Base-by-base conservation (phyloP, 177 flowering plant species). In the Vitis hybrid region DNA sequence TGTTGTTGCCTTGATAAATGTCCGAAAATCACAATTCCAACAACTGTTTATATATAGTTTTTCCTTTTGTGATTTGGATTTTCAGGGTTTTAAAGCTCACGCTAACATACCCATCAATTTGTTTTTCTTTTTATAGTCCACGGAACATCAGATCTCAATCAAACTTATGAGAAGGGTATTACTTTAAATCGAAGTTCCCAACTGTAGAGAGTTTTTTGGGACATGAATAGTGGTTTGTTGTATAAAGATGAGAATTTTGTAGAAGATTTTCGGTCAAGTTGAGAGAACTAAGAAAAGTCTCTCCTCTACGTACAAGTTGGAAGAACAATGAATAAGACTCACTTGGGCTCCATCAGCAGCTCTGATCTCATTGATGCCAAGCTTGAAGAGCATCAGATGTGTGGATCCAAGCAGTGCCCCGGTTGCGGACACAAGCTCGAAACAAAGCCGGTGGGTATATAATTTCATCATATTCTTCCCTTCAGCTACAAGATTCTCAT, bases 401-500 rank as follows among this genome's bases (percentile, higher is more conserved):
- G 96, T 78, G 91, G 90, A 86, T 88, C 98, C 79, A 87, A 88
- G 73, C 96, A 91, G 67, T 95, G 99, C 71, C 99, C 98, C 20
- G 82, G 97, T 69, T 95, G 99, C 70, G 99, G 99, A 11, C 97
- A 95, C 79, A 91, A 83, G 81, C 90, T 95, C 21, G 91, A 93
- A 70, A 84, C 84, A 61, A 93, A 87, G 76, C 97, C 94, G 87
- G 99, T 93, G 88, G 8, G 79, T 61, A 62, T 53, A 48, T 18
- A 27, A 6, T 27, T 14, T 15, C 17, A 15, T 64, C 56, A 68
- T 72, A 74, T 75, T 80, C 81, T 76, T 73, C 14, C 62, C 80
- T 75, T 75, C 73, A 58, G 63, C 11, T 52, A 15, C 32, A 74
- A 73, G 69, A 70, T 51, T 68, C 18, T 10, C 13, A 71, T 20